Evolutionary conservation across 768 basidiomycete species (phyloP), one percentile per base, ranked within the genome.

Genomic region (Mycena belliarum): DNA sequence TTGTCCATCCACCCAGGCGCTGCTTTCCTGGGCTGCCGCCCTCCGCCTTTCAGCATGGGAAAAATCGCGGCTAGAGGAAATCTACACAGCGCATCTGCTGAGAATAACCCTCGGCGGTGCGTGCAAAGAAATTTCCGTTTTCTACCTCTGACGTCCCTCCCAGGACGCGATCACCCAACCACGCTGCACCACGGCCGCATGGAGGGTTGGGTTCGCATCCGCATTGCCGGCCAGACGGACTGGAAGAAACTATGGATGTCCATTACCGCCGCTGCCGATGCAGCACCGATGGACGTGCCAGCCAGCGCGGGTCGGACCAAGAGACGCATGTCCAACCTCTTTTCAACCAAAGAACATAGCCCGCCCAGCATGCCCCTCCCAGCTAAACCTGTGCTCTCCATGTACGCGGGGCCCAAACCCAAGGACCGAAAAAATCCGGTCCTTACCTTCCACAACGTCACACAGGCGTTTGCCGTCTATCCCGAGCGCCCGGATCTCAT

Each of bases 211-310:
- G 89, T 93, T 18, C 84, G 88, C 64, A 81, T 94, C 44, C 87
- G 96, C 43, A 79, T 98, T 37, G 89, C 95, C n/a, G 95, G 96
- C n/a, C 93, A 95, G 65, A 95, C 92, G 0, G 94, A 97, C 64
- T 98, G 96, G 96, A 94, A 94, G 70, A 82, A 85, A 40, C 80
- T 95, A 43, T 98, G 93, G 91, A 84, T 92, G 78, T 82, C 88
- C 7, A 75, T 97, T 6, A 77, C 76, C 58, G 80, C 82, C 46
- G 82, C 79, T 6, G 66, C 71, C n/a, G 73, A 75, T 35, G 65
- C 60, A 50, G 32, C 50, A n/a, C 38, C 69, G 3, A 59, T 38
- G 54, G 70, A 65, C 35, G 66, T 48, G 61, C 40, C 70, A 59
- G 60, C 63, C 16, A 72, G 73, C 42, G 59, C 64, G 42, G 68